Percentiles rank a stretch among this genome's conserved stretches.
Conservation (phyloP, 129 eudicot genomes). For the Rutidosis leptorrhynchoides region DNA sequence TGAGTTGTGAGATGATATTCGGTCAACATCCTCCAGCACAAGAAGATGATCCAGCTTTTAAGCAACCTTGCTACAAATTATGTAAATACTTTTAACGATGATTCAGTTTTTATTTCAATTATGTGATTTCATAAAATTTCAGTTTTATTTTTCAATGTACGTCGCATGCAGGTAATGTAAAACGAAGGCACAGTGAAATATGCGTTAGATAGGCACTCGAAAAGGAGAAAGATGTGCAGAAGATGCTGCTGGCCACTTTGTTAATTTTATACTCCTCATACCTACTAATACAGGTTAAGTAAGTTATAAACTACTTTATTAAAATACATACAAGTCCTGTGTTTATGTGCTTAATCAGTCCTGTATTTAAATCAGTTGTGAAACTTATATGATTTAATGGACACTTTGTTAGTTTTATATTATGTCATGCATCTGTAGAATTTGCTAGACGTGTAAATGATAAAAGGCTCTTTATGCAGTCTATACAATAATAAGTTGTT, state of each 20-base stretch:
- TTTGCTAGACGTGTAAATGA: no score
- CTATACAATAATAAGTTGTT: no score
- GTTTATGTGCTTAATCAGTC: neutral
- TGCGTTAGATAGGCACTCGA: neutral
- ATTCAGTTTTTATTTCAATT: no score
- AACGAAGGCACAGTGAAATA: neutral
- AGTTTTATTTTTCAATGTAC: no score
- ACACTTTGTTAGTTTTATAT: no score
- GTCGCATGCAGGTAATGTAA: neutral
- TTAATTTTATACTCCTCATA: neutral
- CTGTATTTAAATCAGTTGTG: no score
- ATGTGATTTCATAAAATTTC: neutral
- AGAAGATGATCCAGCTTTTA: constrained; percentile 64
- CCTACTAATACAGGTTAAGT: neutral
- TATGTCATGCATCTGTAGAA: no score
- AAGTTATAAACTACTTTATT: neutral
- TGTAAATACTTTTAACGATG: constrained; percentile 37
- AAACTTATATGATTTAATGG: no score
- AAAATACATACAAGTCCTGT: neutral
- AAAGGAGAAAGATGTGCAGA: neutral
- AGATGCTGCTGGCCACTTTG: neutral
- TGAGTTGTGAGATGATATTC: constrained; percentile 56
- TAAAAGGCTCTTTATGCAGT: no score
- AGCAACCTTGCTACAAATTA: constrained; percentile 79
- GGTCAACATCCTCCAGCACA: constrained; percentile 74